These are phyloP conservation scores for Penstemon barbatus DNA, from an alignment of 257 asterid species.

Conservation along the genomic window DNA sequence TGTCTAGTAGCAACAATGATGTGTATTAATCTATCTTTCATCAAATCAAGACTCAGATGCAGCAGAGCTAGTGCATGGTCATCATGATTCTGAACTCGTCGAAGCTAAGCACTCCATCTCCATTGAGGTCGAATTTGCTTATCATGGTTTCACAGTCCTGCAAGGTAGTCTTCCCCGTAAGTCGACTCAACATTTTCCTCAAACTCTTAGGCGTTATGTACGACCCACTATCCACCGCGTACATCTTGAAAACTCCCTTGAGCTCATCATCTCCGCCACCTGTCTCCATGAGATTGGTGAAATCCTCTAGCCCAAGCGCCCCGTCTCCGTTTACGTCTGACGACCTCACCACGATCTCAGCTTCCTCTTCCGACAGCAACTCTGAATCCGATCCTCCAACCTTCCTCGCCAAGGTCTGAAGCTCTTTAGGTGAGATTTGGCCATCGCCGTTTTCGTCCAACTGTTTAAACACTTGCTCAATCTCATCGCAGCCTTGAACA, in stretches of 20 bases:
- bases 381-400: conserved; percentile 21
- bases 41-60: too few relatives aligned
- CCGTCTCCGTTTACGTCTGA: conserved; percentile 32
- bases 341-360: conserved; percentile 19
- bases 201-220: conserved; percentile 27
- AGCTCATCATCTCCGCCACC: conserved; percentile 22
- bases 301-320: conserved; percentile 24
- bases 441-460: conserved; percentile 27
- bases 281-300: conserved; percentile 22
- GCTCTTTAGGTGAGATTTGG: conserved; percentile 20
- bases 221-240: conserved; percentile 8
- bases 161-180: not conserved
- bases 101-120: conserved; percentile 28
- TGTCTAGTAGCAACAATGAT: too few relatives aligned
- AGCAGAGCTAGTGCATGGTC: not conserved
- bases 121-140: conserved; percentile 21
- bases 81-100: conserved; percentile 27
- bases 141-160: conserved; percentile 21
- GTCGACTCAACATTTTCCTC: conserved; percentile 22
- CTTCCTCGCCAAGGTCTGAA: not conserved
- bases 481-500: not conserved
- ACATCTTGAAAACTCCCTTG: conserved; percentile 23
- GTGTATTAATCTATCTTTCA: too few relatives aligned
- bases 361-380: conserved; percentile 24
- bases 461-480: conserved; percentile 17